Evolutionary conservation across 2,329 filamentous ascomycete genomes (phyloP).

Genomic region (Colletotrichum destructivum): DNA sequence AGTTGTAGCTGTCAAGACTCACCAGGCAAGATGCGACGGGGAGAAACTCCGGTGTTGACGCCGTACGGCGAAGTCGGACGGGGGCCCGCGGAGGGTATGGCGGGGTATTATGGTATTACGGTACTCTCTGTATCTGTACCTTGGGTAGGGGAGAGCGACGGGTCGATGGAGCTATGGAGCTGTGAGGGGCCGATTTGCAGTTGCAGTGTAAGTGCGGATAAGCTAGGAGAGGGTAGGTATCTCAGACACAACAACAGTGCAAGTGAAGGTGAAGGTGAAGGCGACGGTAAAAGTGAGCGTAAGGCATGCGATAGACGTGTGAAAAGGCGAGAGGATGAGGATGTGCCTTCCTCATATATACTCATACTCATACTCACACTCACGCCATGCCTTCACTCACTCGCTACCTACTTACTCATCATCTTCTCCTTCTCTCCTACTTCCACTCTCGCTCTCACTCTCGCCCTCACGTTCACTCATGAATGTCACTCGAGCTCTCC

Average conservation of each 20-base stretch:
- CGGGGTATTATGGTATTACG: slow-evolving; percentile 21
- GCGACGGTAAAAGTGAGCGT: neutral
- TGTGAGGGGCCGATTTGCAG: neutral
- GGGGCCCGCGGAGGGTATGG: slow-evolving; percentile 35
- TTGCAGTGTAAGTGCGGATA: neutral
- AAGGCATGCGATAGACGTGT: neutral
- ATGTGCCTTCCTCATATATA: slow-evolving; percentile 33
- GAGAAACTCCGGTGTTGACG: neutral
- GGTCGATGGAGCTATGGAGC: neutral
- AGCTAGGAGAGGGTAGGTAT: neutral
- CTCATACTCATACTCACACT: neutral
- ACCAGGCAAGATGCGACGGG: neutral
- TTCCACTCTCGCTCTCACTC: neutral
- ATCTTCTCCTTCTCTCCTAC: slow-evolving; percentile 25
- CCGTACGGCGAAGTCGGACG: slow-evolving; percentile 25
- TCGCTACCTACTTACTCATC: neutral
- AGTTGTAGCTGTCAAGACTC: neutral
- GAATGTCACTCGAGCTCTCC: neutral
- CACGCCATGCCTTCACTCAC: neutral
- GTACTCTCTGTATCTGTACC: no score
- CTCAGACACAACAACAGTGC: no score
- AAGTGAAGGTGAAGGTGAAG: neutral
- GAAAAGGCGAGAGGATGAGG: slow-evolving; percentile 17
- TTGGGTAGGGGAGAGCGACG: neutral
- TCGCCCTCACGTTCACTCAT: neutral